phyloP scores from a whole-genome alignment of 257 asterid genomes.

The Solanum rostratum region DNA sequence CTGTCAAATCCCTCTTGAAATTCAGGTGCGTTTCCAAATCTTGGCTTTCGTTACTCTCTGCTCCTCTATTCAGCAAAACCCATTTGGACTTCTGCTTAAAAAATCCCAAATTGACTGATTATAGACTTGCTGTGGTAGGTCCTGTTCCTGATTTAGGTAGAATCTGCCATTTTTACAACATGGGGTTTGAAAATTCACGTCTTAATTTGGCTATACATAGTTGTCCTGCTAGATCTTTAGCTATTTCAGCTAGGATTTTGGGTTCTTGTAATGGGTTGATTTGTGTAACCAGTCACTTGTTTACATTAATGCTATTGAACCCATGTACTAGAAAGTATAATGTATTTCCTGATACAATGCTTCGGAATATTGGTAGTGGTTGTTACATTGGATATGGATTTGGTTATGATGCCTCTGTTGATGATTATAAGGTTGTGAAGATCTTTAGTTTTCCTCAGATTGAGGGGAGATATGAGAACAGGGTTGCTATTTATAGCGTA shows the following conservation, averaged over 20 bases:
- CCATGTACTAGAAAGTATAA: constrained; percentile 29
- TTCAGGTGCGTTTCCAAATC: constrained; percentile 39
- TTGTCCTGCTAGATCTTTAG: not conserved
- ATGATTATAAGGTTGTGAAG: constrained; percentile 31
- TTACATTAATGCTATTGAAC: constrained; percentile 28
- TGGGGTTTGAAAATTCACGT: constrained; percentile 15
- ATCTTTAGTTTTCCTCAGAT: not conserved
- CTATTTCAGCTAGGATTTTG: constrained; percentile 7
- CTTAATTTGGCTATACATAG: not conserved
- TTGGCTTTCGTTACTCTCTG: constrained; percentile 31
- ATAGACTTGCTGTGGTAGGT: constrained; percentile 3
- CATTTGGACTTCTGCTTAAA: constrained; percentile 10
- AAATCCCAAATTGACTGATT: not conserved
- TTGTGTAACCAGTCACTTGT: constrained; percentile 12
- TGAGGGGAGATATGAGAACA: not conserved
- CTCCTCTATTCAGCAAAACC: constrained; percentile 19
- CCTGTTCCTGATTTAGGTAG: not conserved
- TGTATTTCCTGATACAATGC: constrained; percentile 24
- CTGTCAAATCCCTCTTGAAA: constrained; percentile 28
- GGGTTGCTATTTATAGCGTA: constrained; percentile 12
- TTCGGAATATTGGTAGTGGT: not conserved
- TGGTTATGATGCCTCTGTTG: constrained; percentile 31
- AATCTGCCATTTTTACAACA: constrained; percentile 17
- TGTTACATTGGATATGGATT: constrained; percentile 22
- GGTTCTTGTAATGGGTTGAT: constrained; percentile 54